phyloP scores from a whole-genome alignment of 257 asterid species.

The Galeopsis tetrahit region DNA sequence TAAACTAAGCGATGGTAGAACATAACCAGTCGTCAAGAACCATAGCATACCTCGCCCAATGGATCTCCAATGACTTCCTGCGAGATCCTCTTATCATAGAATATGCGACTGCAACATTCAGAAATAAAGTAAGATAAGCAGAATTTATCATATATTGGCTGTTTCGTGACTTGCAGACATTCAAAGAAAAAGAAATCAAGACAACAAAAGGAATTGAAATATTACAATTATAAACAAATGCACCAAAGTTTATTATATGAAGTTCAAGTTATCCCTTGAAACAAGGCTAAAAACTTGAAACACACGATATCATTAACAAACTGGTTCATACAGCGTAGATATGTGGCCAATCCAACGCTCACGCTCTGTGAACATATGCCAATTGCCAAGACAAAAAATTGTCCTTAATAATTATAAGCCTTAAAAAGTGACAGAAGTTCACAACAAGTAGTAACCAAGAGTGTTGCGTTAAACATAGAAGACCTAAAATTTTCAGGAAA shows the following conservation, averaged over 20 bases:
- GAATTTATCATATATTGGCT: background rate
- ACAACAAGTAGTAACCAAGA: background rate
- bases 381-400: too few species aligned
- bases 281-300: background rate
- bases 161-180: background rate
- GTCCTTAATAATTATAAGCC: background rate
- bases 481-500: background rate
- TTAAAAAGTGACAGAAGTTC: background rate
- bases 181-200: too few species aligned
- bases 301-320: too few species aligned
- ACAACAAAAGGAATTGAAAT: background rate
- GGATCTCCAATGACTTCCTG: constrained; percentile 55
- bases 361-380: too few species aligned
- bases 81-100: constrained; percentile 56
- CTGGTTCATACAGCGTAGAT: too few species aligned
- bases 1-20: background rate
- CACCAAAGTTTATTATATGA: too few species aligned
- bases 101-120: constrained; percentile 41
- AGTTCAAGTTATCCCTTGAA: background rate
- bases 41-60: constrained; percentile 43
- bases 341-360: too few species aligned
- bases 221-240: too few species aligned
- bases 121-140: background rate
- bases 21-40: background rate
- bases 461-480: background rate